Evolutionary conservation across 1,284 basidiomycete genomes (phyloP).

Genomic region (Fomitopsis palustris): DNA sequence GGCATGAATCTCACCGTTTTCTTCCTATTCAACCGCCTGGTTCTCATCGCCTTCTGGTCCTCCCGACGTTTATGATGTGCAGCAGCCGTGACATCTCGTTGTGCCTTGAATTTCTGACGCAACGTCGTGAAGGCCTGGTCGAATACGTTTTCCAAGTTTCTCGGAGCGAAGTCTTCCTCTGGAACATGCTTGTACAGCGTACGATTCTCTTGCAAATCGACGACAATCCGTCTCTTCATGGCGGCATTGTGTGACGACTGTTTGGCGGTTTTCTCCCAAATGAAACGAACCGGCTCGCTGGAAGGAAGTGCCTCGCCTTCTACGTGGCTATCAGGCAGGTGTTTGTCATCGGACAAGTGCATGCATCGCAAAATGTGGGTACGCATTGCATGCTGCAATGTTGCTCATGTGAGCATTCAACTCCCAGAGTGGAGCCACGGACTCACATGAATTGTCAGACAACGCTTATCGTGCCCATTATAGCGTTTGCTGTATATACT

Average conservation of each 20-base stretch:
- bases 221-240: slow-evolving; percentile 63
- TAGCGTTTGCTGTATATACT: slow-evolving; percentile 38
- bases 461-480: slow-evolving; percentile 59
- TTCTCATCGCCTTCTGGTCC: slow-evolving; percentile 54
- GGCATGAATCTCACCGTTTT: slow-evolving; percentile 47
- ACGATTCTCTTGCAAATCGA: slow-evolving; percentile 53
- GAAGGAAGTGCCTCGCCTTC: slow-evolving; percentile 45
- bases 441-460: slow-evolving; percentile 61
- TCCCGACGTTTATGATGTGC: slow-evolving; percentile 46
- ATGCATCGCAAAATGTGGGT: slow-evolving; percentile 56
- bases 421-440: not conserved
- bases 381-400: slow-evolving; percentile 63
- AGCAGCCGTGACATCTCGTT: slow-evolving; percentile 46
- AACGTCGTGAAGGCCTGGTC: slow-evolving; percentile 69
- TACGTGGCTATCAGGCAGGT: slow-evolving; percentile 55
- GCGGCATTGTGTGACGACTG: slow-evolving; percentile 66
- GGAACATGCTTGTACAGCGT: slow-evolving; percentile 57
- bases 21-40: slow-evolving; percentile 54
- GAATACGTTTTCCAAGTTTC: slow-evolving; percentile 57
- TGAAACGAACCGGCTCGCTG: slow-evolving; percentile 60
- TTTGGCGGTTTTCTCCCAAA: slow-evolving; percentile 71
- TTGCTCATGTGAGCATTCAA: not conserved
- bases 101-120: slow-evolving; percentile 59
- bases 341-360: slow-evolving; percentile 49
- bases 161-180: slow-evolving; percentile 61